Evolutionary conservation across 176 grass and related monocot species (phyloP), one percentile per base, ranked within the genome.

Genomic region (Dactylis glomerata): DNA sequence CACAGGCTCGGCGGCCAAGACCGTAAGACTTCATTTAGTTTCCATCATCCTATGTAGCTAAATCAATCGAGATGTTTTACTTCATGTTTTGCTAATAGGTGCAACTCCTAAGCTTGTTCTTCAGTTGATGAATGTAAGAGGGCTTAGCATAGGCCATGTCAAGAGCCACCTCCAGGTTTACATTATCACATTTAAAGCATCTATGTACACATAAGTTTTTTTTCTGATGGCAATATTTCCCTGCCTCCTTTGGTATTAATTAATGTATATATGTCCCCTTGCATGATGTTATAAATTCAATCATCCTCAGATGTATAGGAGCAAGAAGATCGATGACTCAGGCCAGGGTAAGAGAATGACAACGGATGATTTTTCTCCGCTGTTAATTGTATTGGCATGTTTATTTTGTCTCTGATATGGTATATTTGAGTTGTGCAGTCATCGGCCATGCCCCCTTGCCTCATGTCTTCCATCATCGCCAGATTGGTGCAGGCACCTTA

Each of bases 91-190:
- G 6, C 65, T 0, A 42, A 5, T 34, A 94, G 92, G 85, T 68
- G 92, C 92, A 62, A 94, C 92, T 69, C 92, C 92, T 4, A 94
- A 92, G 87, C 75, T 94, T 20, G 85, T 94, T 66, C 92, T 94
- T 73, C 90, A 92, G 12, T 42, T 90, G 79, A 94, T 94, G 92
- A 92, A 92, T 32, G 92, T 92, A 4, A 84, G 89, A 87, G 92
- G 87, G 37, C 92, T 94, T 13, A 92, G 90, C 87, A 92, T 94
- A 86, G 85, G 90, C 79, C 92, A 94, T 86, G 87, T 94, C 78
- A 94, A 94, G 85, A 94, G 92, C 81, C 92, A 94, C 65, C 90
- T 94, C 22, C 92, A 94, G 68, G 92, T 94, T 49, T 6, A 31
- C 44, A 46, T 73, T 49, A 45, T 72, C 13, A 27, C 13, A 27